Evolutionary conservation across 306 rosid genomes (phyloP).

Genomic region (Prunus padus): DNA sequence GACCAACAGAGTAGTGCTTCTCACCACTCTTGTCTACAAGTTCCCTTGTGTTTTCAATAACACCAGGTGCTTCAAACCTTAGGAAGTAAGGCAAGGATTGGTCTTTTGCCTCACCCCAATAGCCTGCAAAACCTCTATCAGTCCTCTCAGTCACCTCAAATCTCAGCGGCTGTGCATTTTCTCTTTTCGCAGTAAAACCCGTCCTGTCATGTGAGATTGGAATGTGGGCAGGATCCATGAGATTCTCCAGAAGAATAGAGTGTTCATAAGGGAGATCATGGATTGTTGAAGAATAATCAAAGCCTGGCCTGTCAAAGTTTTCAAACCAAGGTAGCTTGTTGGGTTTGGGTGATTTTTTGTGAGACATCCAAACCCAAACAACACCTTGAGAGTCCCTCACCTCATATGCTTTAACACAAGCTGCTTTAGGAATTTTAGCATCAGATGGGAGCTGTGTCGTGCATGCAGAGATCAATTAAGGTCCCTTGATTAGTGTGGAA

Average conservation of each 20-base stretch:
- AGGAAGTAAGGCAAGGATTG: conserved; percentile 43
- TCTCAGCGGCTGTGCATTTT: conserved; percentile 72
- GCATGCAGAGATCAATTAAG: too few species aligned
- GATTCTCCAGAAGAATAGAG: conserved; percentile 89
- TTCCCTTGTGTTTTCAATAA: conserved; percentile 76
- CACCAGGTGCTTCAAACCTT: conserved; percentile 81
- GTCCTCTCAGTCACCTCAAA: conserved; percentile 79
- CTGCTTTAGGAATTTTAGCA: conserved; percentile 84
- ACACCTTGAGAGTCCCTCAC: conserved; percentile 91
- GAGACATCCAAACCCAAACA: conserved; percentile 96
- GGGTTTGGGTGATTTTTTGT: conserved; percentile 56
- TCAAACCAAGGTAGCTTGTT: conserved; percentile 82
- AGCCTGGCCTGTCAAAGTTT: conserved; percentile 80
- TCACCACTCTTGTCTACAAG: conserved; percentile 54
- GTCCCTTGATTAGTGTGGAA: too few species aligned
- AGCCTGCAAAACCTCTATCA: conserved; percentile 86
- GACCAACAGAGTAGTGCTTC: conserved; percentile 62
- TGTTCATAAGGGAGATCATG: conserved; percentile 98
- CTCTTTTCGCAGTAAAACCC: conserved; percentile 76
- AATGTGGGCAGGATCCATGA: conserved; percentile 95
- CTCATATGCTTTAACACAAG: conserved; percentile 75
- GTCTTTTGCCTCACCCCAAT: conserved; percentile 75
- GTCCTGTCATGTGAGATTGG: conserved; percentile 97
- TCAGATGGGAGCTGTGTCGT: conserved; percentile 72
- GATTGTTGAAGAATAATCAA: conserved; percentile 66